phyloP scores from a whole-genome alignment of 2,329 filamentous ascomycete genomes.

The Ophiostoma novo-ulmi region DNA sequence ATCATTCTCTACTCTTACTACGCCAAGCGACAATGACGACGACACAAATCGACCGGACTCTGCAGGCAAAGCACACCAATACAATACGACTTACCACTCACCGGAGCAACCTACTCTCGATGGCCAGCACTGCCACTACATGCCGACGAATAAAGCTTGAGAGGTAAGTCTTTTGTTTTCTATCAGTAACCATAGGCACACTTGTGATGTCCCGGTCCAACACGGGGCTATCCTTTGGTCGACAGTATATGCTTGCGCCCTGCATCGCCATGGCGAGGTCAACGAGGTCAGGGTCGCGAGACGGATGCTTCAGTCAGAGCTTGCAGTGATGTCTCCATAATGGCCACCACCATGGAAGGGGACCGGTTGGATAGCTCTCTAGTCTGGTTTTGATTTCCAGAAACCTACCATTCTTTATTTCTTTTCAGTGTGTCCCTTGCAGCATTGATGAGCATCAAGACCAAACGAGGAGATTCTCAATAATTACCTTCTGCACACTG shows the following conservation, averaged over 20 bases:
- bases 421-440: neutral
- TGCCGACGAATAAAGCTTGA: neutral
- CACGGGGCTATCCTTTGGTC: neutral
- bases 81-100: neutral
- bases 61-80: neutral
- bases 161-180: conserved; percentile 1
- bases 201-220: neutral
- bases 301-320: neutral
- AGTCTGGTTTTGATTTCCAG: neutral
- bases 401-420: neutral
- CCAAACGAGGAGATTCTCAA: neutral
- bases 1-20: neutral
- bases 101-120: neutral
- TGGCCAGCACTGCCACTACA: neutral
- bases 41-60: neutral
- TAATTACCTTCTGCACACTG: neutral
- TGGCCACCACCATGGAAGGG: neutral
- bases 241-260: neutral
- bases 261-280: neutral
- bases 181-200: conserved; percentile 7
- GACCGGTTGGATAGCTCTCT: neutral
- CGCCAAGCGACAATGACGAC: neutral
- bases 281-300: neutral
- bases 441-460: neutral
- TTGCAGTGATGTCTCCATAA: neutral